Base-by-base conservation (phyloP, 441 rosid genomes). In the Populus hybrid region DNA sequence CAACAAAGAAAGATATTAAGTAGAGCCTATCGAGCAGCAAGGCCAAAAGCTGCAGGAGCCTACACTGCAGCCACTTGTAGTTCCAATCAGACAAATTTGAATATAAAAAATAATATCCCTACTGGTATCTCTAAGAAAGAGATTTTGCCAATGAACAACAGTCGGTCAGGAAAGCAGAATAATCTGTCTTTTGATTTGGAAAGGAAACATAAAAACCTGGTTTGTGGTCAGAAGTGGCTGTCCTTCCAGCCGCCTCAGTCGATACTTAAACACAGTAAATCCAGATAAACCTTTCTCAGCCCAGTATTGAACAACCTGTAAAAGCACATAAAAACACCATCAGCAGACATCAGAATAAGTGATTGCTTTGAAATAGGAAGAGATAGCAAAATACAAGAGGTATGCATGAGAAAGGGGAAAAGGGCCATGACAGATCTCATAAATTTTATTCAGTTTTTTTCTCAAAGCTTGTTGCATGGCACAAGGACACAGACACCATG, bases 241-340 rank as follows among this genome's bases (percentile, higher is more conserved):
- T 35, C 91, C 94, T 74, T 87, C 90, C 40, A 87, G 36, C 72
- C 95, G 85, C 81, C 80, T 86, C 74, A 93, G 84, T 10, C 81
- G 84, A 83, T 75, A 91, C 79, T 91, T 91, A 82, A 71, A 93
- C 71, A 93, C 97, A 18, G 91, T 91, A 76, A 84, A 93, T 72
- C 98, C 98, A 75, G 95, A 93, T 78, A 89, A 76, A 8, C 97
- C 97, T 70, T 91, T 88, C 72, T 91, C 91, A 12, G 92, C 94
- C 95, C 97, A 91, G 80, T 80, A 90, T 72, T 88, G 72, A 70
- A 80, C 83, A 83, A 91, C 98, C 97, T 91, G 79, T 66, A 78
- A 73, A 26, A 79, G 36, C 18, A 79, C 21, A 14, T 16, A 5
- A 67, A 72, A 64, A 57, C 35, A 78, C n/a, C 28, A 5, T 34